phyloP scores from a whole-genome alignment of 2,329 filamentous ascomycete genomes.

The Paracoccidioides brasiliensis region DNA sequence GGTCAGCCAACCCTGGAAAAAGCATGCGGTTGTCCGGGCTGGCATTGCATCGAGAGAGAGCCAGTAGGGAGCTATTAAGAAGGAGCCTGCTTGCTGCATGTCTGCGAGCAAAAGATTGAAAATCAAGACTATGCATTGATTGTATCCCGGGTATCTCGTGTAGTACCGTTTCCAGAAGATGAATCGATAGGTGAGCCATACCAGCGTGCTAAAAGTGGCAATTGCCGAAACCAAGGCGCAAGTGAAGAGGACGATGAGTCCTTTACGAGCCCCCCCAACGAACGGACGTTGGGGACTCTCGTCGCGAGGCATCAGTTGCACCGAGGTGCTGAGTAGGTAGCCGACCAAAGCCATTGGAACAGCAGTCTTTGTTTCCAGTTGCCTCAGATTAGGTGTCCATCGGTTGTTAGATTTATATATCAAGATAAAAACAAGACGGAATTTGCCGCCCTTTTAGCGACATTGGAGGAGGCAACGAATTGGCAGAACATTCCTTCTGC shows the following conservation, averaged over 20 bases:
- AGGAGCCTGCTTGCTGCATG: slow-evolving; percentile 37
- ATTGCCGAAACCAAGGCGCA: slow-evolving; percentile 36
- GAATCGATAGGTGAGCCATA: slow-evolving; percentile 38
- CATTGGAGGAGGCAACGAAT: neutral
- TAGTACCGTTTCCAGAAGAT: slow-evolving; percentile 38
- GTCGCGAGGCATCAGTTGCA: neutral
- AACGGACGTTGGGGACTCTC: neutral
- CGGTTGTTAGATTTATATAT: neutral
- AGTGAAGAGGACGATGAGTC: slow-evolving; percentile 34
- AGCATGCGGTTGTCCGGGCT: slow-evolving; percentile 33
- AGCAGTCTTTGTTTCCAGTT: no score
- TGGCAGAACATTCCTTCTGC: neutral
- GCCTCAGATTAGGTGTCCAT: no score
- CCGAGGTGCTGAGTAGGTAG: neutral
- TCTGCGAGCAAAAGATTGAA: slow-evolving; percentile 41
- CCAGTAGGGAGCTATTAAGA: slow-evolving; percentile 38
- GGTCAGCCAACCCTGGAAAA: slow-evolving; percentile 38
- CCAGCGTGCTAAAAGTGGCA: slow-evolving; percentile 30
- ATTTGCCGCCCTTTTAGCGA: neutral
- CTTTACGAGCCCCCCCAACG: slow-evolving; percentile 9
- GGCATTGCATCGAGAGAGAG: slow-evolving; percentile 32
- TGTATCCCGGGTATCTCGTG: slow-evolving; percentile 37
- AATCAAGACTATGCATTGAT: slow-evolving; percentile 42
- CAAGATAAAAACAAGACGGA: neutral
- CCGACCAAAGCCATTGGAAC: no score